Evolutionary conservation across 1,284 basidiomycete genomes (phyloP), one percentile per base, ranked within the genome.

Genomic region (Volvariella volvacea): DNA sequence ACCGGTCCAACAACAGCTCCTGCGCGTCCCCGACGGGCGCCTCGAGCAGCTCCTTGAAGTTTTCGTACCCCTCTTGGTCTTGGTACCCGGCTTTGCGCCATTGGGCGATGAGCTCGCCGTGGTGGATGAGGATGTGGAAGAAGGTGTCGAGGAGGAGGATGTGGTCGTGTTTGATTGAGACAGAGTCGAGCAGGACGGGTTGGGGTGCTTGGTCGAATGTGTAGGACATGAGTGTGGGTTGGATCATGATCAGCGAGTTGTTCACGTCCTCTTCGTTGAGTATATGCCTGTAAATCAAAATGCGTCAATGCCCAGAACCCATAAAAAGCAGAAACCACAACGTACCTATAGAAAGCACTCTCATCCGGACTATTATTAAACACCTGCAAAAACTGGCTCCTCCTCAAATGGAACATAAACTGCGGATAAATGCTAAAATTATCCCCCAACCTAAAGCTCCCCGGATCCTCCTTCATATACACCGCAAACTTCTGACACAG

Each of bases 91-190:
- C 92, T 67, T 99, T 98, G 46, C 95, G 80, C 96, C 96, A 99
- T 64, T 94, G 88, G 0, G 95, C 93, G 44, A 99, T 80, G 14
- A 93, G 93, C 66, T 95, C 92, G 22, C 96, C 96, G 62, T 99
- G 94, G 88, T 97, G 99, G 67, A 99, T 99, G 58, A 99, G 86
- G 55, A 99, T 97, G 64, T 99, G 96, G 91, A 99, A 99, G 80
- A 97, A 99, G 2, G 96, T 99, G 62, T 99, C 96, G 50, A 99
- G 84, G n/a, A 99, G 78, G 30, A 99, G 80, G 55, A 99, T 88
- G 52, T 94, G 92, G 58, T 99, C 95, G 39, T 90, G 88, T 63
- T 95, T 92, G 70, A 99, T 98, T 41, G 94, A 98, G 28, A 99
- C 87, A 48, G 91, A 95, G 72, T 99, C 96, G 40, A 99, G 82